Evolutionary conservation across 2,329 filamentous ascomycete genomes (phyloP), one percentile per base, ranked within the genome.

Genomic region (Fusarium brevicatenulatum): DNA sequence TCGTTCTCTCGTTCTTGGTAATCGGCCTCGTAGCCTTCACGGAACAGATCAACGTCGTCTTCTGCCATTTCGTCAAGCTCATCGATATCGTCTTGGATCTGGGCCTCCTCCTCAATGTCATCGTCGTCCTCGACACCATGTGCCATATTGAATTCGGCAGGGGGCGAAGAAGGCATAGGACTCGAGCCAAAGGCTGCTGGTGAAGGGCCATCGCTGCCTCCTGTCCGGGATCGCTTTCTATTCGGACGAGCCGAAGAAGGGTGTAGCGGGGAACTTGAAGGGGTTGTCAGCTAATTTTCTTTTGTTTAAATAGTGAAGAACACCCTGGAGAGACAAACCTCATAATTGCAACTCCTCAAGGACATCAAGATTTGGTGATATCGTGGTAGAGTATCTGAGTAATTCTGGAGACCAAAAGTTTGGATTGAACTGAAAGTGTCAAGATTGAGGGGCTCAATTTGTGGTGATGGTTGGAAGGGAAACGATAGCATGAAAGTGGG

Each of bases 1-100:
- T 95, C 93, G 69, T 90, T 87, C 65, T 91, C 88, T 62, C 91
- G 88, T 23, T 90, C 85, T 76, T 86, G 85, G 81, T 94, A 94
- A 77, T 95, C 93, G 56, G 87, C 88, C 78, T 93, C 91, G 75
- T 92, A 92, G 34, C 92, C 91, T 70, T 92, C 90, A 46, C 89
- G 91, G 80, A 95, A 95, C 42, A 93, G 86, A 78, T 95, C 92
- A 69, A 96, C 89, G 63, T 93, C 92, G 60, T 95, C 93, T 78
- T 95, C 94, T 15, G 93, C 92, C 85, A 90, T 90, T 79, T 95
- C 93, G 76, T 96, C 94, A 47, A 95, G 87, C 63, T 96, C 92
- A 60, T 94, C 93, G 23, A 91, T 86, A 74, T 92, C 91, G 72
- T 92, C 91, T 73, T 94, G 91, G 50, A 91, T 86, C 78, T 94